A percentile compares a stretch with the other conserved stretches of the same genome.
Evolutionary conservation across 75 land plant genomes (phyloP).

Genomic region (Cupressus sempervirens): DNA sequence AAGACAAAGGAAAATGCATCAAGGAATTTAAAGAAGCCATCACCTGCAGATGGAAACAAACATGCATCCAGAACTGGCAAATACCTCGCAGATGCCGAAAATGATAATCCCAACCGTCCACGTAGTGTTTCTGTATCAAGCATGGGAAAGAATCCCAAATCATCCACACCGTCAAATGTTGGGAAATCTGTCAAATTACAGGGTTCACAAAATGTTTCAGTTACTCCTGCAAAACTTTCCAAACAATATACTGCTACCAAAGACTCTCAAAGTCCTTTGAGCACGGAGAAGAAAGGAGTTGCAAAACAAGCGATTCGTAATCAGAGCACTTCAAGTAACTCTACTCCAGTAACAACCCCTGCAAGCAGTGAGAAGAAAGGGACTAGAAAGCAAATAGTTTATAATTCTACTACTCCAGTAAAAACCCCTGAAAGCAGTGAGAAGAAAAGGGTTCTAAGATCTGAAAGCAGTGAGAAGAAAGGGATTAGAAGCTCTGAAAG

Average conservation of each 20-base stretch:
- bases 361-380: slow-evolving; percentile 1
- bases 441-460: neutral
- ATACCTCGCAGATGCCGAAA: slow-evolving; percentile 30
- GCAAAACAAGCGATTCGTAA: neutral
- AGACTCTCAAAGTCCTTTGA: neutral
- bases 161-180: neutral
- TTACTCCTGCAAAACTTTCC: neutral
- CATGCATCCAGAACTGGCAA: slow-evolving; percentile 5
- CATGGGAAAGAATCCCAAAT: slow-evolving; percentile 1
- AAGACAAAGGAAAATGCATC: neutral
- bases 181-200: neutral
- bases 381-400: neutral
- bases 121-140: slow-evolving; percentile 3
- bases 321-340: neutral
- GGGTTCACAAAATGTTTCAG: neutral
- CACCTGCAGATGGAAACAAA: neutral
- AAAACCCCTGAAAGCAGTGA: neutral
- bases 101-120: slow-evolving; percentile 38
- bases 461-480: neutral
- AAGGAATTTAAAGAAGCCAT: neutral
- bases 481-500: neutral
- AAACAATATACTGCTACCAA: neutral
- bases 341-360: neutral
- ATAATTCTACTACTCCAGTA: neutral
- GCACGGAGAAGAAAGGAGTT: slow-evolving; percentile 5